Evolutionary conservation across 768 basidiomycete genomes (phyloP), one percentile per base, ranked within the genome.

Genomic region (Panus rudis): DNA sequence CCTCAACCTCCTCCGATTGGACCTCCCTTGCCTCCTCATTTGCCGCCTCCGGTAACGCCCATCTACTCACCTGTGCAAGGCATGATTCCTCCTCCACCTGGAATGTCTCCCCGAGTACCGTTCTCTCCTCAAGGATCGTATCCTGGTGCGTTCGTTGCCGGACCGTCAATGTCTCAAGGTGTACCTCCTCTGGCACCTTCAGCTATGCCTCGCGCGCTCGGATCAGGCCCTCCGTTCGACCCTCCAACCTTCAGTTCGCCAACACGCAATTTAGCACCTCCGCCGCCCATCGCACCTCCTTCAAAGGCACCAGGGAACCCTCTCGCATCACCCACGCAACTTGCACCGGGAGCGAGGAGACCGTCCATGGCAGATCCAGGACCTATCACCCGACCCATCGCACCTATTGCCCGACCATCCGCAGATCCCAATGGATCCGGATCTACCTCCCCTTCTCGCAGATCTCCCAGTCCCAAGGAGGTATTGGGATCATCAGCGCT

Each of bases 401-500:
- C 79, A 13, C 84, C 84, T 10, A 85, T 89, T 39, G 84, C 83
- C 4, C 71, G 81, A 3, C 83, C 84, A 1, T 56, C 48, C 45
- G 64, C 58, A 43, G 72, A 66, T n/a, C 63, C 69, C 13, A 50
- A 66, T 2, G 58, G 65, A 6, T 79, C 82, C 1, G 77, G 76
- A 2, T 79, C 80, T 10, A 79, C 77, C 3, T 85, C 83, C 1
- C 72, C 75, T 10, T 63, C 62, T 14, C 65, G 69, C 34, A 68
- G 72, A 8, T 72, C 74, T 26, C 71, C 73, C 4, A 74, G 72
- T 47, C 74, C 74, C 7, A 88, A 87, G 56, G 78, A 79, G 30
- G 64, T 80, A 26, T 67, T 88, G 6, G 87, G 87, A 11, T 88
- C 86, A 12, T 82, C 82, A 4, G 86, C 87, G 16, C 70, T 89